Percentiles rank a stretch among this genome's conserved stretches.
Conservation (phyloP, 345 rosid species). For the Eucalyptus regnans region DNA sequence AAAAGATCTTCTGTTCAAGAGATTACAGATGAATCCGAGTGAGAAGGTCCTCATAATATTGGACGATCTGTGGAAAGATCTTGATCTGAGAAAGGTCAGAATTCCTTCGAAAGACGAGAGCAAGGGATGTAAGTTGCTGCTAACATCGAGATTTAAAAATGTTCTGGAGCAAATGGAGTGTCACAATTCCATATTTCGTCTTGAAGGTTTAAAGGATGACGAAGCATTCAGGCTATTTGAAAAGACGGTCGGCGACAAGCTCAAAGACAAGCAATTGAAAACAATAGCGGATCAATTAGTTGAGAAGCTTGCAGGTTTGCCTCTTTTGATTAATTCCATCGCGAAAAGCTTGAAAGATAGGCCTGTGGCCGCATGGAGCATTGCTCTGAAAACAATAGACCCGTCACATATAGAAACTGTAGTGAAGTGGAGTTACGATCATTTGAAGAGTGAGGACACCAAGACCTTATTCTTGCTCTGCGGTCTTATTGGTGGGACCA, state of each 20-base stretch:
- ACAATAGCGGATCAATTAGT: fast-evolving
- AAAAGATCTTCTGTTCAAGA: neutral
- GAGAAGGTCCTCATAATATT: neutral
- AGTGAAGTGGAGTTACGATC: no score
- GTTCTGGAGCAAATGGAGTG: neutral
- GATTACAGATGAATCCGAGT: neutral
- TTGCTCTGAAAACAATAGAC: fast-evolving
- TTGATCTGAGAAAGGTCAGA: neutral
- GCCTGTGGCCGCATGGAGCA: fast-evolving
- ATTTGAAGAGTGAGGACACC: no score
- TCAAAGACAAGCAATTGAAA: neutral
- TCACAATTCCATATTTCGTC: neutral
- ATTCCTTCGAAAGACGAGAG: neutral
- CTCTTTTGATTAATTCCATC: neutral
- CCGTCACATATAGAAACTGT: fast-evolving
- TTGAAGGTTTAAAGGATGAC: neutral
- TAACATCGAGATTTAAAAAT: neutral
- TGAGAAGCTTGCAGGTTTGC: neutral
- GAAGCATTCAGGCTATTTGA: neutral
- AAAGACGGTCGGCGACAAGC: neutral
- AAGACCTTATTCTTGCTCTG: no score
- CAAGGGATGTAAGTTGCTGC: no score
- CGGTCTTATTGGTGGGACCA: no score
- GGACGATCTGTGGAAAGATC: neutral
- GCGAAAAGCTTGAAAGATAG: fast-evolving